A percentile compares a stretch with the other conserved stretches of the same genome.
These are phyloP conservation scores for Davidsoniella neocaledoniae DNA, from an alignment of 2,329 filamentous ascomycete genomes.

Conservation along the genomic window DNA sequence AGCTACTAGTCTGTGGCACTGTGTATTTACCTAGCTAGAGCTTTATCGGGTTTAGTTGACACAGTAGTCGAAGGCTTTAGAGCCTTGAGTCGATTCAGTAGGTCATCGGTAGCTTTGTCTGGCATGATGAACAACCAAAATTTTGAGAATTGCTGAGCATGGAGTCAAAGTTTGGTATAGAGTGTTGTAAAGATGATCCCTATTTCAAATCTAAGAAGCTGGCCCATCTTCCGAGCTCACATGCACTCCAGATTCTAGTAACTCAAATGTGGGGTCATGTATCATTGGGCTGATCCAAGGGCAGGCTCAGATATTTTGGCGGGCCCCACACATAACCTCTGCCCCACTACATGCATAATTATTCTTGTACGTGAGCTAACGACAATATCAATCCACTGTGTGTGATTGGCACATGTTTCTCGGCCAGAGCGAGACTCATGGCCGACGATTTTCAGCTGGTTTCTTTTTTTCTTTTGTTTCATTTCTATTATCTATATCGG, in stretches of 20 bases:
- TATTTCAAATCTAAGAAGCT: neutral
- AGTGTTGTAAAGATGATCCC: neutral
- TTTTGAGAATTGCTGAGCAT: neutral
- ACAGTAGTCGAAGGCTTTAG: conserved; percentile 26
- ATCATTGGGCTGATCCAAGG: neutral
- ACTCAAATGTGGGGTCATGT: conserved; percentile 1
- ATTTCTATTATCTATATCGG: neutral
- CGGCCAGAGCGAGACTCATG: no score
- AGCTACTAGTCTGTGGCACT: no score
- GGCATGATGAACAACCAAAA: neutral
- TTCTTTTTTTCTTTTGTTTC: neutral
- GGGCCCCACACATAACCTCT: neutral
- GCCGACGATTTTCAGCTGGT: no score
- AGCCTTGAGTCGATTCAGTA: conserved; percentile 38
- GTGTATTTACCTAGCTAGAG: conserved; percentile 1
- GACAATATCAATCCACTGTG: no score
- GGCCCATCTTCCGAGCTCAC: neutral
- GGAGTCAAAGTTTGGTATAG: neutral
- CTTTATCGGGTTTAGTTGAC: neutral
- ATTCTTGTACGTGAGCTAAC: neutral
- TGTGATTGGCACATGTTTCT: no score
- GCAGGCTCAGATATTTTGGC: neutral
- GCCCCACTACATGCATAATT: neutral
- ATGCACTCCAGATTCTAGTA: neutral
- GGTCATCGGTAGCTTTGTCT: conserved; percentile 4